Evolutionary conservation across 345 rosid genomes (phyloP), one percentile per base, ranked within the genome.

Genomic region (Iberis pinnata): DNA sequence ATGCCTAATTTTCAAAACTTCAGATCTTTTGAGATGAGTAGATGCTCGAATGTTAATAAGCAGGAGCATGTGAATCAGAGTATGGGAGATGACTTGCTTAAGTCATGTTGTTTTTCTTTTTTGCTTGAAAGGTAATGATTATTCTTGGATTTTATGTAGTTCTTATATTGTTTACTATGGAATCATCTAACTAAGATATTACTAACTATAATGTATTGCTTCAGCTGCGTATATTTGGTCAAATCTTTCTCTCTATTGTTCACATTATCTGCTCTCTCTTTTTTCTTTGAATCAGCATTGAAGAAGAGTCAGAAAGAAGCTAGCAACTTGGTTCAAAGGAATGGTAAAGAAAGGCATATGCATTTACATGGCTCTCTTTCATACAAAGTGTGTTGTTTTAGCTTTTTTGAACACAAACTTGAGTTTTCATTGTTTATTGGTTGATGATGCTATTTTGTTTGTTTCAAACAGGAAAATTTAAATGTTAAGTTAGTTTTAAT

Each of bases 181-280:
- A n/a, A n/a, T n/a, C n/a, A n/a, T n/a, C n/a, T n/a, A n/a, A n/a
- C n/a, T n/a, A 25, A 12, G 37, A 14, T 43, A 2, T 16, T 56
- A 12, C 47, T 72, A 15, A 44, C 32, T 37, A 56, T 33, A 40
- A 43, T 67, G n/a, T n/a, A n/a, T 31, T 35, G 61, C 11, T 59
- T 64, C 81, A 92, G 98, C 95, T 74, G 84, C 93, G 54, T 78
- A 75, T 68, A 92, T 92, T 22, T 92, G 84, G 96, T 75, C 95
- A 10, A 96, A 88, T 75, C 86, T 92, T 49, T 82, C n/a, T n/a
- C n/a, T n/a, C n/a, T n/a, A n/a, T n/a, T n/a, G n/a, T n/a, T n/a
- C n/a, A n/a, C n/a, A 88, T 65, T 25, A 25, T 25, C 7, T 25
- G 29, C 13, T 53, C 9, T 44, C 40, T 32, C 37, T 46, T 17